Conservation (phyloP, 1,139 yeast species). For the Debaryomyces singareniensis region DNA sequence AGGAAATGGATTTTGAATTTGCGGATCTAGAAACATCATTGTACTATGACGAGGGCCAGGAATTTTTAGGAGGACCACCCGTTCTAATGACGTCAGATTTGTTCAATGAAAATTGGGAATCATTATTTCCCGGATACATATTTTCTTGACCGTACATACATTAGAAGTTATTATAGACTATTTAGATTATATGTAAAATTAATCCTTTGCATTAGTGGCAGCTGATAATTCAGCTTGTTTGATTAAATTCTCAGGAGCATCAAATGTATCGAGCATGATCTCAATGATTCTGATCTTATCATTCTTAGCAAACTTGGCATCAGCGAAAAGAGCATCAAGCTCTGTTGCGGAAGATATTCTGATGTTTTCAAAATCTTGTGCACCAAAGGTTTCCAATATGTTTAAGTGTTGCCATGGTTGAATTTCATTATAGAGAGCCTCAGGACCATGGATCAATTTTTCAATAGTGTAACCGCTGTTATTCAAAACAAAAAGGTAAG, state of each 20-base stretch:
- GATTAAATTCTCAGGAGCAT: constrained; percentile 29
- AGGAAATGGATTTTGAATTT: background rate
- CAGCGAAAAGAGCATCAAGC: constrained; percentile 19
- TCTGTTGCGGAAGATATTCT: constrained; percentile 22
- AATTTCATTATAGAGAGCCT: constrained; percentile 30
- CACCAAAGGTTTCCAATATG: constrained; percentile 24
- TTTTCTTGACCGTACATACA: constrained; percentile 1
- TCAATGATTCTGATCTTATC: constrained; percentile 30
- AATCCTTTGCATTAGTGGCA: constrained; percentile 10
- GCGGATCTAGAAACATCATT: background rate
- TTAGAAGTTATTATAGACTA: background rate
- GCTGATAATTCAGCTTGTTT: constrained; percentile 23
- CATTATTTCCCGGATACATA: constrained; percentile 38
- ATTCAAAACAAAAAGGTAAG: constrained; percentile 32
- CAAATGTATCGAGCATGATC: constrained; percentile 29
- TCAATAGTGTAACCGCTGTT: constrained; percentile 38
- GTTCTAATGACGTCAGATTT: constrained; percentile 48
- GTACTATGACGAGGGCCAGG: constrained; percentile 8
- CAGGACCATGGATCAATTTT: constrained; percentile 31
- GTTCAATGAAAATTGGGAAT: constrained; percentile 46
- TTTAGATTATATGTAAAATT: background rate
- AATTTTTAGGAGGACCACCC: constrained; percentile 48
- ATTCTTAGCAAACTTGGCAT: constrained; percentile 20
- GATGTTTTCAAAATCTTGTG: constrained; percentile 19
- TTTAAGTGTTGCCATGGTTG: constrained; percentile 35